Evolutionary conservation across 2,329 filamentous ascomycete species (phyloP).

Genomic region (Colletotrichum australisinense): DNA sequence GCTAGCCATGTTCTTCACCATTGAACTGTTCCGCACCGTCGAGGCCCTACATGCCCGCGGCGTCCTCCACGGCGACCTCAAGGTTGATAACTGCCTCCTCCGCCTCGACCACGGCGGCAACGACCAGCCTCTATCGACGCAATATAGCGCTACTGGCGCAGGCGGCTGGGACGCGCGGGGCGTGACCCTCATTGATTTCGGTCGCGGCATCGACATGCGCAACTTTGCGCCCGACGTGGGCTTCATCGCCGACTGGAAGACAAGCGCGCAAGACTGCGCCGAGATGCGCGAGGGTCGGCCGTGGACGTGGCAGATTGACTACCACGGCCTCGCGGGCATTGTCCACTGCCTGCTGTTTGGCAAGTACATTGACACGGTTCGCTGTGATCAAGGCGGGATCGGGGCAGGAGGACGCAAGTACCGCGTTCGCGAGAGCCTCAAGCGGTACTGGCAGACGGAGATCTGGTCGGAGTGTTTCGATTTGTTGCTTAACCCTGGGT

Average conservation of each 20-base stretch:
- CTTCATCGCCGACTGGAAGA: slow-evolving; percentile 97
- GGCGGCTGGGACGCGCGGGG: slow-evolving; percentile 86
- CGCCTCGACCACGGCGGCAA: slow-evolving; percentile 72
- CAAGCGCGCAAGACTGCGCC: slow-evolving; percentile 85
- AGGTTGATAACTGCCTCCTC: slow-evolving; percentile 94
- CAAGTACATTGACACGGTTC: slow-evolving; percentile 88
- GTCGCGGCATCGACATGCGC: slow-evolving; percentile 92
- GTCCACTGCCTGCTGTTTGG: slow-evolving; percentile 92
- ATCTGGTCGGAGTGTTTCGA: slow-evolving; percentile 89
- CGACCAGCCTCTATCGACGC: slow-evolving; percentile 61
- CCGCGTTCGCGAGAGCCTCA: slow-evolving; percentile 83
- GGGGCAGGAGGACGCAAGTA: slow-evolving; percentile 75
- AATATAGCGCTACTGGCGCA: slow-evolving; percentile 79
- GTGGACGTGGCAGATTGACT: slow-evolving; percentile 98
- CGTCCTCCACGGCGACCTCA: slow-evolving; percentile 92
- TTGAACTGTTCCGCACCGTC: slow-evolving; percentile 90
- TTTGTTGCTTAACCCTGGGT: slow-evolving; percentile 83
- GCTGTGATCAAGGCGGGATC: slow-evolving; percentile 64
- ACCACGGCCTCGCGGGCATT: slow-evolving; percentile 90
- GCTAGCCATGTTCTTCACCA: slow-evolving; percentile 93
- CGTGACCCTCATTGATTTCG: slow-evolving; percentile 92
- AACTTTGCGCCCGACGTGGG: slow-evolving; percentile 80
- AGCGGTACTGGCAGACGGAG: slow-evolving; percentile 96
- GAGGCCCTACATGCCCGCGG: slow-evolving; percentile 85
- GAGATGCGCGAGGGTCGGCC: slow-evolving; percentile 95